Conservation (phyloP, 768 basidiomycete species). For the Auricularia cornea region DNA sequence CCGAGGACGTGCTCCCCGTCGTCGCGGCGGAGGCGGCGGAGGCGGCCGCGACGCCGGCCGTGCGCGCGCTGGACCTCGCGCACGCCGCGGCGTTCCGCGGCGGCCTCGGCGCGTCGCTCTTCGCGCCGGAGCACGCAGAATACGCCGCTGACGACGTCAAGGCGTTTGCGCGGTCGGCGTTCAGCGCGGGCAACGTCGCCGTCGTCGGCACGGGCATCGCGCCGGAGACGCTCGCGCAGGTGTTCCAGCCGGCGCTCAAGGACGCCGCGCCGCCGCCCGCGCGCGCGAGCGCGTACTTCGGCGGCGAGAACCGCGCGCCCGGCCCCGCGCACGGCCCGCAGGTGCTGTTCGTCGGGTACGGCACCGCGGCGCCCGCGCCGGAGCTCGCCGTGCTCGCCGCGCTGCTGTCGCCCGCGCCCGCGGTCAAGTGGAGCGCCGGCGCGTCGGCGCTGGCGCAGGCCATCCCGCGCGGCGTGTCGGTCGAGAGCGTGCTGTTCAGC, state of each 20-base stretch:
- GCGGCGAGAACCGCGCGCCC: conserved; percentile 72
- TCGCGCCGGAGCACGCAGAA: conserved; percentile 58
- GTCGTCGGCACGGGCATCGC: conserved; percentile 85
- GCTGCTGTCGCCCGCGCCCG: conserved; percentile 67
- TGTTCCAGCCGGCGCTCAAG: conserved; percentile 53
- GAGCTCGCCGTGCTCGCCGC: conserved; percentile 74
- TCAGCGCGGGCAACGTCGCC: conserved; percentile 72
- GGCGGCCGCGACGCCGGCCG: conserved; percentile 51
- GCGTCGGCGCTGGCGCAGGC: conserved; percentile 56
- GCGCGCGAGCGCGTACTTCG: conserved; percentile 53
- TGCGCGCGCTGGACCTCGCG: conserved; percentile 75
- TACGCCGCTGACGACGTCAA: conserved; percentile 64
- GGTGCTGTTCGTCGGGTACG: conserved; percentile 85
- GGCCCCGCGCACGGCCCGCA: conserved; percentile 42
- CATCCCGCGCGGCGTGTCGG: conserved; percentile 52
- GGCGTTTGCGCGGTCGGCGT: conserved; percentile 61
- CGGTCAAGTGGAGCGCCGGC: conserved; percentile 83
- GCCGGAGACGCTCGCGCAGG: conserved; percentile 54
- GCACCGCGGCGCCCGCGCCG: conserved; percentile 55
- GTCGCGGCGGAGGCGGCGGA: conserved; percentile 61
- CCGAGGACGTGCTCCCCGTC: conserved; percentile 40
- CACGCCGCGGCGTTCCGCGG: conserved; percentile 89
- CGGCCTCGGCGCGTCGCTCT: conserved; percentile 87
- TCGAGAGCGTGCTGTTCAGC: conserved; percentile 68
- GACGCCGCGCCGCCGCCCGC: conserved; percentile 26